A percentile compares a stretch with the other conserved stretches of the same genome.
These are phyloP conservation scores for Aspergillus cavernicola DNA, from an alignment of 495 filamentous ascomycete species.

Conservation along the genomic window DNA sequence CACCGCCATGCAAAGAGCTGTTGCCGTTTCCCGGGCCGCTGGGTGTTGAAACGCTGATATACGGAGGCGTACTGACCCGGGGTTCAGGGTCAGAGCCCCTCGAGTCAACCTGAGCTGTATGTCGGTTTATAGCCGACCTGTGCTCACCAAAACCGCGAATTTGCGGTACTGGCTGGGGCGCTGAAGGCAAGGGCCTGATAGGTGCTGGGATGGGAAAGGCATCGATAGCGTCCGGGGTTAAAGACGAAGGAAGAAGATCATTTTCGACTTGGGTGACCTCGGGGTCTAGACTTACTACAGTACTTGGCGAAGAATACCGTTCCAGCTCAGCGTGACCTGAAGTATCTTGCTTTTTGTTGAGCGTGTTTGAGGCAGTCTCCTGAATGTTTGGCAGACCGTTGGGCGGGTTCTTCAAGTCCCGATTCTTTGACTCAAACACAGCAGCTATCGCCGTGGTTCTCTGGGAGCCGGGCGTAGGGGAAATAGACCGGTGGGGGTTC, in stretches of 20 bases:
- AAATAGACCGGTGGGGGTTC: conserved; percentile 7
- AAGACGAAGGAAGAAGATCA: conserved; percentile 22
- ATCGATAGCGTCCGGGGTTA: conserved; percentile 30
- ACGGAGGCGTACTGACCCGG: too few relatives aligned
- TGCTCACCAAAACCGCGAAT: neutral
- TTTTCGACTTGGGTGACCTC: conserved; percentile 11
- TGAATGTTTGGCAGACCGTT: neutral
- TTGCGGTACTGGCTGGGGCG: conserved; percentile 20
- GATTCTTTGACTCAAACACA: conserved; percentile 1
- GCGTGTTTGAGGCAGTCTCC: neutral
- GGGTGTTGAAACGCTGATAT: neutral
- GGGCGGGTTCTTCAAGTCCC: neutral
- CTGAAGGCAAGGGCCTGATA: conserved; percentile 32
- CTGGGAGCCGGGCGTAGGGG: conserved; percentile 6
- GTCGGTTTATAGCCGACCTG: neutral
- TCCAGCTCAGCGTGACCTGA: neutral
- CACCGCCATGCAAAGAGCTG: neutral
- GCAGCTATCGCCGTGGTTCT: conserved; percentile 3
- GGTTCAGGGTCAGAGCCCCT: neutral
- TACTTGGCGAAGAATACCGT: neutral
- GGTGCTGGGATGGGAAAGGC: conserved; percentile 42
- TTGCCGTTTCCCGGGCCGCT: neutral
- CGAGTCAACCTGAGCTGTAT: neutral
- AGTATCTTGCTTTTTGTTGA: neutral
- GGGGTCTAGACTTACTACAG: conserved; percentile 1